Percentiles rank a stretch among this genome's conserved stretches.
phyloP scores from a whole-genome alignment of 805 yeast genomes.

The Nakazawaea holstii region DNA sequence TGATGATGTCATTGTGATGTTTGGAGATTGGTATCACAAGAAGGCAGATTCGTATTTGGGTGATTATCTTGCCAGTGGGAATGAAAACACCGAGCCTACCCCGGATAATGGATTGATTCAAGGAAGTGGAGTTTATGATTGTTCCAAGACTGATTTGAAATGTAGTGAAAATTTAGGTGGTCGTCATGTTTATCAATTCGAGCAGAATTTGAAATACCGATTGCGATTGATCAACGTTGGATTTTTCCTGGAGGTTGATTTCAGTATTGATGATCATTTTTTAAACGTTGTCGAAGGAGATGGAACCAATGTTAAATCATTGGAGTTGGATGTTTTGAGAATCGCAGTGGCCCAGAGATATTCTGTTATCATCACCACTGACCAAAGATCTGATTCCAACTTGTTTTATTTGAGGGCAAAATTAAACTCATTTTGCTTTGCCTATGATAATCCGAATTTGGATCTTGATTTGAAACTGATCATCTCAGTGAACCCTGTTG shows the following conservation, averaged over 20 bases:
- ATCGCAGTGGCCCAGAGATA: slow-evolving; percentile 19
- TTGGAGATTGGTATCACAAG: slow-evolving; percentile 47
- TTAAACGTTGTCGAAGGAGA: slow-evolving; percentile 55
- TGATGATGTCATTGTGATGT: slow-evolving; percentile 36
- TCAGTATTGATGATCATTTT: slow-evolving; percentile 48
- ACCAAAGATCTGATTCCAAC: slow-evolving; percentile 2
- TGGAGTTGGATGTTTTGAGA: slow-evolving; percentile 13
- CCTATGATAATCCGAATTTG: slow-evolving; percentile 13
- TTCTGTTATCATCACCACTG: slow-evolving; percentile 15
- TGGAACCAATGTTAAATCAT: slow-evolving; percentile 48
- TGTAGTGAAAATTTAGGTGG: slow-evolving; percentile 6
- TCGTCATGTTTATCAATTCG: slow-evolving; percentile 22
- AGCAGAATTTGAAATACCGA: slow-evolving; percentile 39
- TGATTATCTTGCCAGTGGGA: slow-evolving; percentile 15
- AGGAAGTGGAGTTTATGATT: slow-evolving; percentile 16
- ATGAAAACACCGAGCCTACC: slow-evolving; percentile 19
- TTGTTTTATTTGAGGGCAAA: slow-evolving; percentile 15
- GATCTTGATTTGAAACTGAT: slow-evolving; percentile 16
- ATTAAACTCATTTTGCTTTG: slow-evolving; percentile 17
- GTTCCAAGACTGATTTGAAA: slow-evolving; percentile 12
- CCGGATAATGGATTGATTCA: slow-evolving; percentile 20
- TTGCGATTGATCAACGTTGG: slow-evolving; percentile 51
- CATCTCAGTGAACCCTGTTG: slow-evolving; percentile 3
- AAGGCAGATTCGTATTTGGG: slow-evolving; percentile 15
- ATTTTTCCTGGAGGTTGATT: slow-evolving; percentile 50